A percentile compares a stretch with the other conserved stretches of the same genome.
Evolutionary conservation across 306 rosid genomes (phyloP).

Genomic region (Sphenostylis stenocarpa): DNA sequence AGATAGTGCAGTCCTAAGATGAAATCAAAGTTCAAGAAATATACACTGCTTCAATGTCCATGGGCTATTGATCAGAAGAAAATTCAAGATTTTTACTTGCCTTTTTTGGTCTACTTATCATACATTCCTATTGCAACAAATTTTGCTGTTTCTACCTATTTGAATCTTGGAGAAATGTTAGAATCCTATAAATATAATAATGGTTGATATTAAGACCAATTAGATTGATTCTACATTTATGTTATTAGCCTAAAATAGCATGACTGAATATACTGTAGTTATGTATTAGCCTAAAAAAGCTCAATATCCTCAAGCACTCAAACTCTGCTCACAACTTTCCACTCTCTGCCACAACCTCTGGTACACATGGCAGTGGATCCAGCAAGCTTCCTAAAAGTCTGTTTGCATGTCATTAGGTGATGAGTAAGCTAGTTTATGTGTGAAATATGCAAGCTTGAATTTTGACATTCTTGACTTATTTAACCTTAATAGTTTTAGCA

Average conservation of each 20-base stretch:
- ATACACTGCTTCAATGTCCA: background rate
- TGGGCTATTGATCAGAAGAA: background rate
- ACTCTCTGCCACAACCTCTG: too few relatives aligned
- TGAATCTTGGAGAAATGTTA: too few relatives aligned
- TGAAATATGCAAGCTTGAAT: background rate
- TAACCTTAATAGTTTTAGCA: background rate
- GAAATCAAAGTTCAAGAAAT: background rate
- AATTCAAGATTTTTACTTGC: background rate
- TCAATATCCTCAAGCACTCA: too few relatives aligned
- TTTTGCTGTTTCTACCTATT: background rate
- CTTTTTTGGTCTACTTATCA: background rate
- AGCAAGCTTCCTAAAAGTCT: background rate
- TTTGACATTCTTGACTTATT: background rate
- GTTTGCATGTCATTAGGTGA: background rate
- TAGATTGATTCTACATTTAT: too few relatives aligned
- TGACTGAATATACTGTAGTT: too few relatives aligned
- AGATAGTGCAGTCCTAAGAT: background rate
- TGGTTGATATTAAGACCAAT: too few relatives aligned
- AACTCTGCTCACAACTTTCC: background rate
- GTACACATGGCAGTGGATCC: too few relatives aligned
- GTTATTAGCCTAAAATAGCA: too few relatives aligned
- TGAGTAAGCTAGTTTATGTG: background rate
- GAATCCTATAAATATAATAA: too few relatives aligned
- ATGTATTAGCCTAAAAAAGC: too few relatives aligned
- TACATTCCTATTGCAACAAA: background rate